These are phyloP conservation scores for Calonectria ilicicola DNA, from an alignment of 2,329 filamentous ascomycete species.

Conservation along the genomic window DNA sequence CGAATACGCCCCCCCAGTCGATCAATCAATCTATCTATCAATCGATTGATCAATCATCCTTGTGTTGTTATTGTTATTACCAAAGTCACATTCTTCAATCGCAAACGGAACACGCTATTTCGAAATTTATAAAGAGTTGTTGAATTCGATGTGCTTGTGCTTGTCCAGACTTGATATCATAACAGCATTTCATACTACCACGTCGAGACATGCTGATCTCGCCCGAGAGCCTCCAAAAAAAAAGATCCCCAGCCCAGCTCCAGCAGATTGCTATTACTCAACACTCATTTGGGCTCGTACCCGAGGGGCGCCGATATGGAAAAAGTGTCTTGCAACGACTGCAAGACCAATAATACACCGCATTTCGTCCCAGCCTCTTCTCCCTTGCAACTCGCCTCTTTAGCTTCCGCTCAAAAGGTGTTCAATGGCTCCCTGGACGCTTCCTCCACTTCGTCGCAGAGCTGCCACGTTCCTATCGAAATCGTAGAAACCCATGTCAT, in stretches of 20 bases:
- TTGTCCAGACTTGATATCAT: constrained; percentile 39
- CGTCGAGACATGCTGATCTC: constrained; percentile 28
- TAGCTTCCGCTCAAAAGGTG: constrained; percentile 65
- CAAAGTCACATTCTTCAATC: neutral
- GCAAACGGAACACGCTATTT: neutral
- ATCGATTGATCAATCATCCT: too few relatives aligned
- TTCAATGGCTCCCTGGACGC: constrained; percentile 91
- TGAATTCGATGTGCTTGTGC: constrained; percentile 11
- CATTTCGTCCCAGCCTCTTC: neutral
- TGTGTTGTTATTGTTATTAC: too few relatives aligned
- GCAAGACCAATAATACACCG: constrained; percentile 12
- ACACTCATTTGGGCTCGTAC: constrained; percentile 22
- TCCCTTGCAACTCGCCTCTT: neutral
- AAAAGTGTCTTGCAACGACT: constrained; percentile 4
- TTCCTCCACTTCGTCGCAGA: constrained; percentile 88
- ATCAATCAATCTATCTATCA: too few relatives aligned
- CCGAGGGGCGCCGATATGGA: constrained; percentile 25
- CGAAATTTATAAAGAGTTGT: neutral
- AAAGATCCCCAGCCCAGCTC: neutral
- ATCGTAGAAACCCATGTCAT: constrained; percentile 99
- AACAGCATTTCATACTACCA: constrained; percentile 35
- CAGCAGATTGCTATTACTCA: constrained; percentile 34
- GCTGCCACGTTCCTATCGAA: constrained; percentile 95
- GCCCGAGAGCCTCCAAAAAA: constrained; percentile 6
- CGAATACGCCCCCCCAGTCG: neutral